phyloP scores from a whole-genome alignment of 495 filamentous ascomycete species.

The Aspergillus wentii region DNA sequence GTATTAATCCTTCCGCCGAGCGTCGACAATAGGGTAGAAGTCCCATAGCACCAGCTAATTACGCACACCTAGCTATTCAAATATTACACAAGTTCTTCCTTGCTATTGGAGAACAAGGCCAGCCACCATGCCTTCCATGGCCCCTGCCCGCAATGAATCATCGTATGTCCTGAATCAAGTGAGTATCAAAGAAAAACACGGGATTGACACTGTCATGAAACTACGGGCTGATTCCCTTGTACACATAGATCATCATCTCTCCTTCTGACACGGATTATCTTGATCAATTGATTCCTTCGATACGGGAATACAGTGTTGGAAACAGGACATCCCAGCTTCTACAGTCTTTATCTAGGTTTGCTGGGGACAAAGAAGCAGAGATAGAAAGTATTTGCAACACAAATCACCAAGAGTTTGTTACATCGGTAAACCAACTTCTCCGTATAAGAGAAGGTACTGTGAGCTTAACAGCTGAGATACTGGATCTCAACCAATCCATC shows the following conservation, averaged over 20 bases:
- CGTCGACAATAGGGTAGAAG: no score
- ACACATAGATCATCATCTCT: constrained; percentile 76
- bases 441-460: constrained; percentile 86
- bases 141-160: constrained; percentile 26
- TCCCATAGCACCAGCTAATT: no score
- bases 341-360: constrained; percentile 72
- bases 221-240: constrained; percentile 1
- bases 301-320: constrained; percentile 82
- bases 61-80: no score
- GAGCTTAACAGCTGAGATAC: constrained; percentile 80
- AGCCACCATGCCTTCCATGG: constrained; percentile 25
- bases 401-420: constrained; percentile 95
- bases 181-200: neutral
- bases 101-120: no score
- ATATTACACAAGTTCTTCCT: no score
- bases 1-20: no score
- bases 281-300: constrained; percentile 87
- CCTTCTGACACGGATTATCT: constrained; percentile 91
- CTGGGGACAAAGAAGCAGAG: constrained; percentile 78
- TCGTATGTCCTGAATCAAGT: constrained; percentile 40
- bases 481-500: constrained; percentile 88
- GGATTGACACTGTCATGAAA: no score
- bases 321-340: constrained; percentile 68
- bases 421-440: constrained; percentile 87
- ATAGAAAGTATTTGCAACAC: constrained; percentile 93